Conservation (phyloP, 2,329 filamentous ascomycete species). For the Gnomoniopsis sp. region DNA sequence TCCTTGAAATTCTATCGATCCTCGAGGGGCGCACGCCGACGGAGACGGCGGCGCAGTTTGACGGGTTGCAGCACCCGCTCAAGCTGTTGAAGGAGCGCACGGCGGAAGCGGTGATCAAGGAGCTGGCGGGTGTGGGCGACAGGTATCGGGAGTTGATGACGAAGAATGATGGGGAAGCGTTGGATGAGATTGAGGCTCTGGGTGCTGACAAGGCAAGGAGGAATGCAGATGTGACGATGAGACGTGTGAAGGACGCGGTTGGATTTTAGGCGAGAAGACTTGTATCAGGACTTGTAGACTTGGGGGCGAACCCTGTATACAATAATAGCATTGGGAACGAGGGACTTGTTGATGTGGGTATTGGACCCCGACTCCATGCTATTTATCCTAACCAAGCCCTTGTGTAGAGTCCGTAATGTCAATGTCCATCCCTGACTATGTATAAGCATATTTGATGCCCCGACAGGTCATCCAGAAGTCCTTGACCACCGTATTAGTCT, state of each 20-base stretch:
- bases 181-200: slow-evolving; percentile 54
- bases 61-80: slow-evolving; percentile 30
- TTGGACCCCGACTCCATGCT: slow-evolving; percentile 1
- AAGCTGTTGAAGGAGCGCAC: slow-evolving; percentile 50
- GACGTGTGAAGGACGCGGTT: slow-evolving; percentile 46
- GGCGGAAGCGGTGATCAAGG: slow-evolving; percentile 50
- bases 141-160: slow-evolving; percentile 38
- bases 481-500: slow-evolving; percentile 64
- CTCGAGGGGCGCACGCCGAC: slow-evolving; percentile 44
- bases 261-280: slow-evolving; percentile 35
- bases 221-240: slow-evolving; percentile 60
- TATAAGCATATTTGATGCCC: slow-evolving; percentile 59
- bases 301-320: not conserved
- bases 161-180: slow-evolving; percentile 42
- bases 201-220: slow-evolving; percentile 60
- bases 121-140: slow-evolving; percentile 47
- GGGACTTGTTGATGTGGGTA: not conserved
- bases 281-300: not conserved
- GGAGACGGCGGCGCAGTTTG: slow-evolving; percentile 37
- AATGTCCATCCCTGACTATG: slow-evolving; percentile 38
- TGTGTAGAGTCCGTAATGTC: not conserved
- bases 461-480: slow-evolving; percentile 72
- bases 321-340: too few relatives aligned
- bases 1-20: slow-evolving; percentile 75
- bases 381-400: not conserved